Evolutionary conservation across 2,329 filamentous ascomycete genomes (phyloP), one percentile per base, ranked within the genome.

Genomic region (Amylocarpus encephaloides): DNA sequence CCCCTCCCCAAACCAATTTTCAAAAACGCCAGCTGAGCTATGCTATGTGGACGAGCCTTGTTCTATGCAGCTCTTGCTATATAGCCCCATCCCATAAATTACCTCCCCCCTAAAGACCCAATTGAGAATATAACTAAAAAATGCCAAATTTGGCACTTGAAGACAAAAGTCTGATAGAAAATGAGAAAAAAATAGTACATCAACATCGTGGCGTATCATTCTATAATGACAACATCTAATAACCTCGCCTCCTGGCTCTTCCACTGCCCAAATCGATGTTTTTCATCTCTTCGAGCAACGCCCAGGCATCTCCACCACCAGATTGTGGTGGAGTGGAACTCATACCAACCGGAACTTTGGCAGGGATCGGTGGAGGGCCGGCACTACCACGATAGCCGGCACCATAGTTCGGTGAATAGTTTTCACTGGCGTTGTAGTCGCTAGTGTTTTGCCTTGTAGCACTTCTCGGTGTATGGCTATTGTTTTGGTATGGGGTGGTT

Each of bases 261-360:
- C 80, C 81, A 19, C 71, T 71, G n/a, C 82, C 82, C 56, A 85
- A 77, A 59, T 85, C 80, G 54, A 85, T 85, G 43, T 73, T 73
- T 60, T 76, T 81, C 74, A 91, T 78, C 68, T 91, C 86, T 55
- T 88, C 74, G 67, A 85, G 77, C 46, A 91, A 68, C 16, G 83
- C 79, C 67, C 75, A 73, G 55, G 79, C 72, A 50, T 68, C 46
- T 66, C 70, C 60, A 32, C 69, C 68, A 5, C 66, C 68, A 26
- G 55, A 32, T 43, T 62, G 45, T 39, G 58, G 2, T 58, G 62
- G 43, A 60, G 63, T 30, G 70, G 73, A 54, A 71, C 75, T 70
- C 73, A 76, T 58, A 60, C 67, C 63, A 18, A 85, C 66, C 1
- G 84, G 83, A 7, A 88, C 71, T 68, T 88, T 88, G n/a, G 83